Conservation (phyloP, 345 rosid species). For the Raphanus sativus region DNA sequence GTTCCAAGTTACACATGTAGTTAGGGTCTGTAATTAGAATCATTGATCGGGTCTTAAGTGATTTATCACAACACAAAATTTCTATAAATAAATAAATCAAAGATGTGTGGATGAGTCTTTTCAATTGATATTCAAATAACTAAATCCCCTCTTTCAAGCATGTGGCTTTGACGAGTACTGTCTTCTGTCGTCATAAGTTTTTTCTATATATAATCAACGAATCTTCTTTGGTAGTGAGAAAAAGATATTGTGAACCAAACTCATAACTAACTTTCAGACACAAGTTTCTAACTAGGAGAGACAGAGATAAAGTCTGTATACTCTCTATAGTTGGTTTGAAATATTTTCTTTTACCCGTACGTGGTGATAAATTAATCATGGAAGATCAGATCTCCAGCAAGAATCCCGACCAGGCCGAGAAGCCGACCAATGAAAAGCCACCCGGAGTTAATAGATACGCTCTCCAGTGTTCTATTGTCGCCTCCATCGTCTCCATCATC, state of each 20-base stretch:
- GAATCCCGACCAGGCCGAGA: not conserved
- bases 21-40: constrained; percentile 13
- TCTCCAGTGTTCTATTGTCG: constrained; percentile 66
- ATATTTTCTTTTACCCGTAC: not conserved
- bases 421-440: constrained; percentile 19
- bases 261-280: constrained; percentile 24
- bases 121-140: constrained; percentile 26
- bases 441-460: constrained; percentile 60
- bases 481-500: constrained; percentile 72
- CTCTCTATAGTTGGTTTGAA: constrained; percentile 1
- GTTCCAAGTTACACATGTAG: constrained; percentile 3
- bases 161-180: constrained; percentile 27
- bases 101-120: constrained; percentile 22
- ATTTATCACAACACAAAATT: not conserved
- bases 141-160: constrained; percentile 13
- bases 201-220: constrained; percentile 15
- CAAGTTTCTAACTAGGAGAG: constrained; percentile 12
- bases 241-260: constrained; percentile 12
- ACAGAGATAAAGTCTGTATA: not conserved
- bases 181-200: constrained; percentile 10
- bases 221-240: constrained; percentile 29
- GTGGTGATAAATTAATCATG: constrained; percentile 24
- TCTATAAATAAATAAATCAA: constrained; percentile 18
- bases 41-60: constrained; percentile 27
- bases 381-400: constrained; percentile 22